Evolutionary conservation across 2,329 filamentous ascomycete genomes (phyloP).

Genomic region (Aulographum hederae): DNA sequence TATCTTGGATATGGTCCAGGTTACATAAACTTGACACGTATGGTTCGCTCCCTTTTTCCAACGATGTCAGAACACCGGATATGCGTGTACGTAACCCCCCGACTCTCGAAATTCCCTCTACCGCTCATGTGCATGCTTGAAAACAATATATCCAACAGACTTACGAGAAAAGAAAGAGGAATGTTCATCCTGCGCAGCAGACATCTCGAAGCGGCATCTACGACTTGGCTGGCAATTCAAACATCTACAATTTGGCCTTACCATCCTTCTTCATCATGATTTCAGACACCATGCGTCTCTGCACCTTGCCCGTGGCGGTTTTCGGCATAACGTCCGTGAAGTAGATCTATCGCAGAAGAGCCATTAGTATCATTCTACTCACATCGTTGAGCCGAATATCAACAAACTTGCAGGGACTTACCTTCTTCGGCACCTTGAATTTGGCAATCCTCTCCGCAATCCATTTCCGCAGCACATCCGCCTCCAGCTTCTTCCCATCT

Average conservation of each 20-base stretch:
- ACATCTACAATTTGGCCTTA: slow-evolving; percentile 33
- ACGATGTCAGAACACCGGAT: too few relatives aligned
- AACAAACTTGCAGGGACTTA: slow-evolving; percentile 23
- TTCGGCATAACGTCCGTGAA: slow-evolving; percentile 76
- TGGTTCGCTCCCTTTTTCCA: too few relatives aligned
- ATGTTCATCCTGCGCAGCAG: too few relatives aligned
- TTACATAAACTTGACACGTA: too few relatives aligned
- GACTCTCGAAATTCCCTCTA: too few relatives aligned
- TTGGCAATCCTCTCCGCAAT: slow-evolving; percentile 53
- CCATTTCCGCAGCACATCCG: slow-evolving; percentile 48
- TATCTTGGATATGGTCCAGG: too few relatives aligned
- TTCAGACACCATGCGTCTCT: slow-evolving; percentile 71
- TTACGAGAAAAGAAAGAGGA: too few relatives aligned
- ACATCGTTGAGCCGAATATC: background rate
- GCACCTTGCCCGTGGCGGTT: slow-evolving; percentile 82
- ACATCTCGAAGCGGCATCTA: too few relatives aligned
- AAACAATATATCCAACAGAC: too few relatives aligned
- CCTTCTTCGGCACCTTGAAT: slow-evolving; percentile 75
- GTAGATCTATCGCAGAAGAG: slow-evolving; percentile 46
- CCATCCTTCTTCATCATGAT: slow-evolving; percentile 57
- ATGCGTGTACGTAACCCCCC: too few relatives aligned
- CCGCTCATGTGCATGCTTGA: too few relatives aligned
- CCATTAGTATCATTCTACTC: slow-evolving; percentile 5
- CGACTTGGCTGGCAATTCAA: too few relatives aligned
- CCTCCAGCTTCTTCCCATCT: slow-evolving; percentile 33